Base-by-base conservation (phyloP, 306 rosid species). In the Cicer judaicum region DNA sequence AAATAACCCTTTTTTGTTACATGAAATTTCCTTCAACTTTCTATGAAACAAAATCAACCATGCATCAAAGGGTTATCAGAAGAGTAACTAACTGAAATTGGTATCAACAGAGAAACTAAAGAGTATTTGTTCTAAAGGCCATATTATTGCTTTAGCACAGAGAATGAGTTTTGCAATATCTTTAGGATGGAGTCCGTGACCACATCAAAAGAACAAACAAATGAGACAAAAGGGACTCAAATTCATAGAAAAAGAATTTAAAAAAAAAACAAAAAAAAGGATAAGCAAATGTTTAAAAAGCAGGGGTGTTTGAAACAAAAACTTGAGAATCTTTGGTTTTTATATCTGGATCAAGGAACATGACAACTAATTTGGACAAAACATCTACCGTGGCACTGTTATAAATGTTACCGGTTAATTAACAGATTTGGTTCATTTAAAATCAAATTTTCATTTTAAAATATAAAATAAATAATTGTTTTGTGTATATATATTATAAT, bases 281-380 rank as follows among this genome's bases (percentile, higher is more conserved):
- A 29, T 29, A 29, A 29, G 34, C 34, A 3, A 29, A 29, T 29
- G 34, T 29, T 29, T 64, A 74, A 13, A 62, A 43, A 78, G 41
- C 64, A 72, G 18, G 53, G 46, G 15, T 15, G 49, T 73, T 76
- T 74, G 57, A 49, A 70, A 55, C 34, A 73, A 55, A 53, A 43
- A 64, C n/a, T n/a, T 16, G 71, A 78, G 83, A 77, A 78, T 82
- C 84, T 84, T 87, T 76, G 72, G 81, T 46, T 65, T 56, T 78
- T 12, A 73, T 56, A 55, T 79, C 39, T 65, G 73, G 73, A 34
- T 54, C 34, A 54, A 1, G 49, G 73, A 72, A 74, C 73, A 78
- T 40, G 84, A 82, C 83, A 84, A 74, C 65, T 53, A 66, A 77
- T 70, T 61, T 18, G 55, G 72, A 70, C 74, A 79, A 64, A 70